Evolutionary conservation across 768 basidiomycete species (phyloP), one percentile per base, ranked within the genome.

Genomic region (Cystofilobasidium ferigula): DNA sequence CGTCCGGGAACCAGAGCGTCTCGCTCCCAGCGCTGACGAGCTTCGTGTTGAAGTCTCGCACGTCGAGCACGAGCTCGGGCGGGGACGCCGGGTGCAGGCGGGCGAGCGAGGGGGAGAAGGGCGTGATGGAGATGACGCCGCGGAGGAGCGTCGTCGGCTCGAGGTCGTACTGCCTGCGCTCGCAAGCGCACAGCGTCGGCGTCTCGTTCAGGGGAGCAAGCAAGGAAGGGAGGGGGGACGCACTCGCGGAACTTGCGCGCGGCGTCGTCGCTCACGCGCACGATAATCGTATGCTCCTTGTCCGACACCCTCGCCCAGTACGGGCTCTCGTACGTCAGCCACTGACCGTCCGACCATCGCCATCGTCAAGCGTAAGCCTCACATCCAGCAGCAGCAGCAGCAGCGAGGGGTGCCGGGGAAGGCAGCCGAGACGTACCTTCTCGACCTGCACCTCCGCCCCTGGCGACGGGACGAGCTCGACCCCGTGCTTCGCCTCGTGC

Each of bases 261-360:
- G 5, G 51, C 51, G 4, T 54, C 51, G 51, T 54, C 51, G 9
- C 28, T 30, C 28, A 54, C 51, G 18, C 51, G 26, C 5, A 54
- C 16, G 28, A 54, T 18, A 28, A 54, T 54, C 28, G 28, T 22
- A 28, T 54, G 51, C 51, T 54, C 51, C 28, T n/a, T 16, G 51
- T 54, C 51, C 28, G 28, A 30, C 3, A 54, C 51, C 30, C 51
- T 28, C 2, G 51, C 51, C 51, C 51, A 54, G 51, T 30, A 54
- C 2, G 51, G 51, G 51, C 51, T 54, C 30, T 54, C 51, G 30
- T 54, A 54, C 28, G 51, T 54, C 28, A 54, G 51, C 51, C 51
- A 54, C 51, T 54, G 28, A n/a, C n/a, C n/a, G n/a, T n/a, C n/a
- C 8, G 30, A 8, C 5, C 18, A 22, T 22, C 51, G 51, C 28